phyloP scores from a whole-genome alignment of 495 filamentous ascomycete species.

The Talaromyces stipitatus region DNA sequence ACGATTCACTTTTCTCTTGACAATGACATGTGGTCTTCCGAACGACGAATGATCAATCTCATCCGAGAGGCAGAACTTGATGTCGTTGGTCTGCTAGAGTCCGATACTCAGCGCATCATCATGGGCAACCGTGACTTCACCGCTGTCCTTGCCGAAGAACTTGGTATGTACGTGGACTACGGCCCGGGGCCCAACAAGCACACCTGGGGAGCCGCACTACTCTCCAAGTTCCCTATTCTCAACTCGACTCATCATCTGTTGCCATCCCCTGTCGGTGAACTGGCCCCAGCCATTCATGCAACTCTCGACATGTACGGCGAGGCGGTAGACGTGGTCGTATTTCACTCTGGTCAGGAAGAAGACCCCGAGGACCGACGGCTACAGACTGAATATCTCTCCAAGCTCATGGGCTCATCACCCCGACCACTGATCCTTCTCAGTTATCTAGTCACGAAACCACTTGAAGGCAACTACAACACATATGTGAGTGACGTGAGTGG shows the following conservation, averaged over 20 bases:
- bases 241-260: conserved; percentile 95
- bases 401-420: conserved; percentile 75
- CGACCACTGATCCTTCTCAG: conserved; percentile 80
- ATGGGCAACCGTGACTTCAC: conserved; percentile 99
- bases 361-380: conserved; percentile 88
- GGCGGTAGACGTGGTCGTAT: conserved; percentile 88
- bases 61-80: conserved; percentile 93
- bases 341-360: conserved; percentile 98
- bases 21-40: conserved; percentile 98
- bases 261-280: conserved; percentile 86
- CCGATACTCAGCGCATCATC: conserved; percentile 94
- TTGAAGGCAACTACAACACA: conserved; percentile 93
- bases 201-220: conserved; percentile 89
- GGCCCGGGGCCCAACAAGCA: conserved; percentile 98
- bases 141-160: conserved; percentile 88
- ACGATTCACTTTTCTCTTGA: conserved; percentile 97
- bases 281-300: conserved; percentile 93
- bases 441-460: conserved; percentile 87
- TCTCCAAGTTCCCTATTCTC: conserved; percentile 96
- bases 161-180: conserved; percentile 98
- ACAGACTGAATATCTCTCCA: conserved; percentile 79
- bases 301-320: conserved; percentile 90
- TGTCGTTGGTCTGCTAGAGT: conserved; percentile 88
- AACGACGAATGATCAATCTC: conserved; percentile 85
- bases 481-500: conserved; percentile 81